A percentile compares a stretch with the other conserved stretches of the same genome.
Conservation (phyloP, 2,329 filamentous ascomycete species). For the Fusarium vanettenii region DNA sequence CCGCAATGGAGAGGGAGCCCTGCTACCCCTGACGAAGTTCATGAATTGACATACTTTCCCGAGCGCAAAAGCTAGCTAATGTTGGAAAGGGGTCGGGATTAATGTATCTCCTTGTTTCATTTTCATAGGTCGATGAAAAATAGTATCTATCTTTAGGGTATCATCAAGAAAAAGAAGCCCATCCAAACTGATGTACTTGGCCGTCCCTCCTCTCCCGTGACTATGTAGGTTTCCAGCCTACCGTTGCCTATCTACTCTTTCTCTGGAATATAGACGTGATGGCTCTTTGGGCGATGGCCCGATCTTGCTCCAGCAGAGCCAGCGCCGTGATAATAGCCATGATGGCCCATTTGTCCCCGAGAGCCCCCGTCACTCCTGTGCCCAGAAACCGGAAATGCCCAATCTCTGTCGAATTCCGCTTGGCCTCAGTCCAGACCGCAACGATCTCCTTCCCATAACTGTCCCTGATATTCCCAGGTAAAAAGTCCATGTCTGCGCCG, state of each 20-base stretch:
- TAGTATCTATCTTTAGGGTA: slow-evolving; percentile 1
- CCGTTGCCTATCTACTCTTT: neutral
- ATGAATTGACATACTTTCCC: slow-evolving; percentile 4
- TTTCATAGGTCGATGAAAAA: neutral
- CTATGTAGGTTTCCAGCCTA: neutral
- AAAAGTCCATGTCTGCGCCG: slow-evolving; percentile 16
- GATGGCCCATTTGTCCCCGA: slow-evolving; percentile 44
- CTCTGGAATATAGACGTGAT: neutral
- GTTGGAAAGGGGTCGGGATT: neutral
- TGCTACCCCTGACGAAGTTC: neutral
- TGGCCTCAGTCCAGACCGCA: slow-evolving; percentile 33
- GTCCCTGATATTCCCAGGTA: slow-evolving; percentile 22
- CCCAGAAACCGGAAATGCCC: slow-evolving; percentile 39
- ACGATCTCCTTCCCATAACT: slow-evolving; percentile 38
- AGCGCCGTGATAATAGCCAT: slow-evolving; percentile 38
- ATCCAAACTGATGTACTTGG: neutral
- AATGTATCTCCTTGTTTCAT: neutral
- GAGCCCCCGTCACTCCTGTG: slow-evolving; percentile 33
- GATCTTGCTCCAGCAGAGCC: slow-evolving; percentile 23
- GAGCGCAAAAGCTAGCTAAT: neutral
- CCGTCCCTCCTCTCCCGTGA: neutral
- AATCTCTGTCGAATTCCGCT: slow-evolving; percentile 26
- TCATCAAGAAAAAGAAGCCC: neutral
- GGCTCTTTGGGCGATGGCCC: neutral
- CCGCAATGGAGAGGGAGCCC: slow-evolving; percentile 7